Percentiles rank a stretch among this genome's conserved stretches.
phyloP scores from a whole-genome alignment of 441 rosid species.

The Rhodomyrtus psidioides region DNA sequence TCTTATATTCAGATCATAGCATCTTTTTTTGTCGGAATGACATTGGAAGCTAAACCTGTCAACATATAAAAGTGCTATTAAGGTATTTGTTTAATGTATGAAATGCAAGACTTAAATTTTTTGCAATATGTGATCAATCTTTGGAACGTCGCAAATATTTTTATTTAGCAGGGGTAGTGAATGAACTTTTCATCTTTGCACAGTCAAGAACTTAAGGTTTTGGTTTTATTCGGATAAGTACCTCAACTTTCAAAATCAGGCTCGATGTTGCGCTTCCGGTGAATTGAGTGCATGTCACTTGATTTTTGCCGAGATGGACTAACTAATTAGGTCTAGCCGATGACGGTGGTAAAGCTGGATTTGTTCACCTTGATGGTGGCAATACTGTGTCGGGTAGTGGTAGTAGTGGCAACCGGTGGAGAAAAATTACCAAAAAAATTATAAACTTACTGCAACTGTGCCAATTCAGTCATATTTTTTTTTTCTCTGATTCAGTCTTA shows the following conservation, averaged over 20 bases:
- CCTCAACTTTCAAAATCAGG: neutral
- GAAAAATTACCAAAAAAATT: too few species aligned
- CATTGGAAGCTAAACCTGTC: neutral
- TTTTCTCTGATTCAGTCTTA: too few species aligned
- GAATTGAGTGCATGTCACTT: neutral
- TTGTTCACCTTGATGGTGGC: too few species aligned
- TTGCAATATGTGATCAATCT: neutral
- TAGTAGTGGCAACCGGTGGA: too few species aligned
- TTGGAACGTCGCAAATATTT: neutral
- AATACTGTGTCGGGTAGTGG: too few species aligned
- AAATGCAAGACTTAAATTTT: neutral
- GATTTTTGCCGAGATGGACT: too few species aligned
- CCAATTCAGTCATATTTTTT: too few species aligned
- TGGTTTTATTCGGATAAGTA: neutral
- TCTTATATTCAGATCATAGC: neutral
- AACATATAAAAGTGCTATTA: neutral
- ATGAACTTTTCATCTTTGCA: neutral
- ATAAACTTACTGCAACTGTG: too few species aligned
- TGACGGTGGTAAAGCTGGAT: too few species aligned
- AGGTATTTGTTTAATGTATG: neutral
- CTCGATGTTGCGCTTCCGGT: neutral
- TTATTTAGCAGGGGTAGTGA: neutral
- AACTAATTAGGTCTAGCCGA: too few species aligned
- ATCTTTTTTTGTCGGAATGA: accelerated
- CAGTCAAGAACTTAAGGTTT: neutral